Conservation (phyloP, 2,329 filamentous ascomycete genomes). For the Dryadomyces quercus-mongolicae region DNA sequence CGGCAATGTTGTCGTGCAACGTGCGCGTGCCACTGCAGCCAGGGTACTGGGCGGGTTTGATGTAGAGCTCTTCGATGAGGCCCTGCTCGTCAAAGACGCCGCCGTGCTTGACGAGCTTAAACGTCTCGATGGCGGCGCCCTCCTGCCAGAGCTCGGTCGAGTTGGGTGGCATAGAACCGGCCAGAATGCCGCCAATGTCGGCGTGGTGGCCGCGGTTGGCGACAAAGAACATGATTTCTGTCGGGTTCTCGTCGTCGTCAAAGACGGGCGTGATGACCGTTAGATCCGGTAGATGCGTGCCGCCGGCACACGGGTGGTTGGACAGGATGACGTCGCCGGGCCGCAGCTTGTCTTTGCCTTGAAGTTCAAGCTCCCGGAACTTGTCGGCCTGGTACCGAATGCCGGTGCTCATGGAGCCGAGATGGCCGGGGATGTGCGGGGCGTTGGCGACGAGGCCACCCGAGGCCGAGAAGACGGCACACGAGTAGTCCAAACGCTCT, state of each 20-base stretch:
- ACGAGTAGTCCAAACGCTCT: conserved; percentile 72
- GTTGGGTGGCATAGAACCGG: conserved; percentile 45
- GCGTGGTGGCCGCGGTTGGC: conserved; percentile 71
- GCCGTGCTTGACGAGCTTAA: conserved; percentile 54
- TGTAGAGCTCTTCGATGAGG: conserved; percentile 51
- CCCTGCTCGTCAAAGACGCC: conserved; percentile 59
- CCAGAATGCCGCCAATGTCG: conserved; percentile 69
- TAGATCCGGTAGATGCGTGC: conserved; percentile 76
- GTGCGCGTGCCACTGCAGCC: conserved; percentile 61
- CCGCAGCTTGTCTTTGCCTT: no score
- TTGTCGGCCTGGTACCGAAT: conserved; percentile 67
- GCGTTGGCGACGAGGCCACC: conserved; percentile 69
- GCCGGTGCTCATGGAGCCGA: conserved; percentile 75
- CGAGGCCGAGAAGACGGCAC: conserved; percentile 63
- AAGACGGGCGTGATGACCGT: conserved; percentile 73
- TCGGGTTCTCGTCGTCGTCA: conserved; percentile 41
- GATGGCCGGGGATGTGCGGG: conserved; percentile 69
- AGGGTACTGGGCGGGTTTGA: conserved; percentile 45
- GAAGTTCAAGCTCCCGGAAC: no score
- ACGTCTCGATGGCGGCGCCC: conserved; percentile 50
- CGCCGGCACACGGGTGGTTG: conserved; percentile 73
- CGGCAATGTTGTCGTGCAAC: conserved; percentile 62
- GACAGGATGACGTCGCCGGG: conserved; percentile 72
- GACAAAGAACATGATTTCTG: conserved; percentile 69
- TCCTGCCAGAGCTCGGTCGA: conserved; percentile 53